These are phyloP conservation scores for Entomortierella lignicola DNA, from an alignment of 192 early-diverging fungal genomes.

Conservation along the genomic window DNA sequence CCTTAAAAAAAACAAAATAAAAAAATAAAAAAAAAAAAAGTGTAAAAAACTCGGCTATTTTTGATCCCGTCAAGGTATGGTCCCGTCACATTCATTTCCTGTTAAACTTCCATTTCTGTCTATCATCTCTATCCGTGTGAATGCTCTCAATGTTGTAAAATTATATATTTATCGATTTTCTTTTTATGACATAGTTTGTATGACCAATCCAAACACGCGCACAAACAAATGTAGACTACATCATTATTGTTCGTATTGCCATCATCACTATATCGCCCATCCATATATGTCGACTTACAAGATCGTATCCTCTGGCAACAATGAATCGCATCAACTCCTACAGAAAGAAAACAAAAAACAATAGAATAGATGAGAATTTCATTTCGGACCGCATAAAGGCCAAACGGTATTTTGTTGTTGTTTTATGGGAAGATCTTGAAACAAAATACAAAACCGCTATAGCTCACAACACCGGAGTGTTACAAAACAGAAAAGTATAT, in stretches of 20 bases:
- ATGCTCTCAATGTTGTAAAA: neutral
- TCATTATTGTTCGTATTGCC: too few relatives aligned
- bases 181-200: constrained; percentile 20
- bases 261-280: too few relatives aligned
- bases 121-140: neutral
- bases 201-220: too few relatives aligned
- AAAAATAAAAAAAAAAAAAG: constrained; percentile 2
- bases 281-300: too few relatives aligned
- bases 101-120: neutral
- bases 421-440: too few relatives aligned
- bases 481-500: neutral
- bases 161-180: neutral
- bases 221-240: too few relatives aligned
- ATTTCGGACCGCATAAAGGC: neutral
- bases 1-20: neutral
- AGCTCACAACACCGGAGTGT: too few relatives aligned
- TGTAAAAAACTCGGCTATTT: constrained; percentile 15
- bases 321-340: constrained; percentile 71
- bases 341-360: neutral
- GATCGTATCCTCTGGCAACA: constrained; percentile 69
- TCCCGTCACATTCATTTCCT: neutral
- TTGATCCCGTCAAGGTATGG: neutral
- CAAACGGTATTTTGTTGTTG: neutral
- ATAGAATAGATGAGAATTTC: neutral
- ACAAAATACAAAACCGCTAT: too few relatives aligned